Conservation (phyloP, 306 rosid genomes). For the Cucumis sativus region Cucumber_9930_V3 NC_026655.2:203501-204000, state of each 20-base stretch:
- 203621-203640: not conserved
- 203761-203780: not conserved
- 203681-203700: not conserved
- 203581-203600: not conserved
- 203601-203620: not conserved
- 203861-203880: conserved; percentile 26
- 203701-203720: not conserved
- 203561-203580: not conserved
- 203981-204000: conserved; percentile 58
- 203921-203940: conserved; percentile 83
- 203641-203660: not conserved
- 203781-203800: not conserved
- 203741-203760: not conserved
- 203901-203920: conserved; percentile 89
- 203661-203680: not conserved
- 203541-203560: not conserved
- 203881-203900: conserved; percentile 72
- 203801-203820: not conserved
- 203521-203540: not conserved
- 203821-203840: no score
- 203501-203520: not conserved
- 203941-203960: conserved; percentile 95
- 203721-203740: not conserved
- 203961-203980: conserved; percentile 82
- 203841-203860: conserved; percentile 3